Evolutionary conservation across 2,329 filamentous ascomycete genomes (phyloP).

Genomic region (Cadophora gregata): DNA sequence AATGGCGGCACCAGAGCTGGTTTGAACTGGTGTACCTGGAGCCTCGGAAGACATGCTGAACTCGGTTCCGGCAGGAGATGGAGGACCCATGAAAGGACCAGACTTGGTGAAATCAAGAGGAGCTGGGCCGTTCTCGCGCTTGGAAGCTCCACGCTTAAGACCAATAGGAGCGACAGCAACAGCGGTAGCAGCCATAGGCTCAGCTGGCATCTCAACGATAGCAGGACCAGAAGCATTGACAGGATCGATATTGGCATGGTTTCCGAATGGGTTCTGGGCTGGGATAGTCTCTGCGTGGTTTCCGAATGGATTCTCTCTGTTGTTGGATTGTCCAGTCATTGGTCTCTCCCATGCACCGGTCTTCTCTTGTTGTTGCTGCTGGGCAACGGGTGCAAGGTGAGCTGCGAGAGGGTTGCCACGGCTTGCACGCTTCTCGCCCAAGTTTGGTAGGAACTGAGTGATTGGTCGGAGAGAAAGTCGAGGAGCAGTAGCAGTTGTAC

Average conservation of each 20-base stretch:
- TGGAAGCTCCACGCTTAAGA: constrained; percentile 61
- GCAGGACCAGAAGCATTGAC: constrained; percentile 51
- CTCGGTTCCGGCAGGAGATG: constrained; percentile 68
- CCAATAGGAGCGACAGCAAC: constrained; percentile 39
- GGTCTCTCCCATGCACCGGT: constrained; percentile 40
- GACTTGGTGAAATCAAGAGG: constrained; percentile 58
- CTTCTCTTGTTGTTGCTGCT: constrained; percentile 19
- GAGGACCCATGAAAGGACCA: constrained; percentile 48
- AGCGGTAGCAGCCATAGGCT: constrained; percentile 35
- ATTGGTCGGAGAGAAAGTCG: constrained; percentile 83
- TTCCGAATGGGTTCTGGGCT: constrained; percentile 73
- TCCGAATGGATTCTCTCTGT: constrained; percentile 75
- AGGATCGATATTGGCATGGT: constrained; percentile 56
- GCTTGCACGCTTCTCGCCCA: constrained; percentile 59
- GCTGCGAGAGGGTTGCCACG: constrained; percentile 52
- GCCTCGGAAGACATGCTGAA: constrained; percentile 63
- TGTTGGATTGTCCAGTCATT: constrained; percentile 52
- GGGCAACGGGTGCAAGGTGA: constrained; percentile 46
- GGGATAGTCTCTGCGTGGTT: constrained; percentile 57
- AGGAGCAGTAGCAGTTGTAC: constrained; percentile 63
- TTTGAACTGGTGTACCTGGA: constrained; percentile 52
- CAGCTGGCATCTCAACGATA: constrained; percentile 48
- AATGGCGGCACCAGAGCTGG: constrained; percentile 62
- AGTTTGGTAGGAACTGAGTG: constrained; percentile 79
- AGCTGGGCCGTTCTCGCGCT: constrained; percentile 57